phyloP scores from a whole-genome alignment of 2,329 filamentous ascomycete species.

The Pyrenophora seminiperda region DNA sequence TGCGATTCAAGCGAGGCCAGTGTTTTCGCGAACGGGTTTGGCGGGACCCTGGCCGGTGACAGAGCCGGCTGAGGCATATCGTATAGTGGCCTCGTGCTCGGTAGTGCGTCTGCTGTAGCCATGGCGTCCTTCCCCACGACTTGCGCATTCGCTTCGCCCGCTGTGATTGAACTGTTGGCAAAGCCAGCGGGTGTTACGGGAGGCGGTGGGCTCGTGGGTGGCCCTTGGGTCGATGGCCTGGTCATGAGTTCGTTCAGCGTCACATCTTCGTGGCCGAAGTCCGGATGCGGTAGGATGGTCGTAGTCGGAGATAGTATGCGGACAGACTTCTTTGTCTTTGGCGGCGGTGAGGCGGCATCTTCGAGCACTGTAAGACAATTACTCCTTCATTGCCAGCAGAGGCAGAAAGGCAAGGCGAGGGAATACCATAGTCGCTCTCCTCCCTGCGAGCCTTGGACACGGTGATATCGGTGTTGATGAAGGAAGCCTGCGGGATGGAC shows the following conservation, averaged over 20 bases:
- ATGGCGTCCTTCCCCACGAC: constrained; percentile 30
- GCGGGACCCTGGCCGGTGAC: constrained; percentile 30
- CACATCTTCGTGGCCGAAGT: constrained; percentile 28
- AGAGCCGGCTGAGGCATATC: constrained; percentile 18
- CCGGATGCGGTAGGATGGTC: constrained; percentile 44
- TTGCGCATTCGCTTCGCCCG: constrained; percentile 21
- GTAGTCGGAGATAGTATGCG: constrained; percentile 55
- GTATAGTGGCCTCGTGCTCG: constrained; percentile 29
- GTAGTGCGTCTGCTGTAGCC: constrained; percentile 28
- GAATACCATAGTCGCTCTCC: constrained; percentile 42
- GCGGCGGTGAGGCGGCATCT: constrained; percentile 25
- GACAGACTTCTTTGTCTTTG: constrained; percentile 64
- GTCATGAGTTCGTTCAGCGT: constrained; percentile 22
- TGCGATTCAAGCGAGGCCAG: constrained; percentile 46
- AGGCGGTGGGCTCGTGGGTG: constrained; percentile 25
- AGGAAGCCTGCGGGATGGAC: constrained; percentile 34
- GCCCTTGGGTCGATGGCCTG: constrained; percentile 20
- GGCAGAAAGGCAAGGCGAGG: constrained; percentile 28
- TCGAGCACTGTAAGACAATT: constrained; percentile 43
- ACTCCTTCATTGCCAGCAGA: constrained; percentile 36
- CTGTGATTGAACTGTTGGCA: constrained; percentile 23
- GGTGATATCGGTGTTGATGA: constrained; percentile 31
- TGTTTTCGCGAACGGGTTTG: constrained; percentile 48
- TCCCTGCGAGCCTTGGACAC: constrained; percentile 25
- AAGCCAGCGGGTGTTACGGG: constrained; percentile 23